Evolutionary conservation across 225 moss, liverwort and hornwort genomes (phyloP).

Genomic region (Pseudoscleropodium purum): DNA sequence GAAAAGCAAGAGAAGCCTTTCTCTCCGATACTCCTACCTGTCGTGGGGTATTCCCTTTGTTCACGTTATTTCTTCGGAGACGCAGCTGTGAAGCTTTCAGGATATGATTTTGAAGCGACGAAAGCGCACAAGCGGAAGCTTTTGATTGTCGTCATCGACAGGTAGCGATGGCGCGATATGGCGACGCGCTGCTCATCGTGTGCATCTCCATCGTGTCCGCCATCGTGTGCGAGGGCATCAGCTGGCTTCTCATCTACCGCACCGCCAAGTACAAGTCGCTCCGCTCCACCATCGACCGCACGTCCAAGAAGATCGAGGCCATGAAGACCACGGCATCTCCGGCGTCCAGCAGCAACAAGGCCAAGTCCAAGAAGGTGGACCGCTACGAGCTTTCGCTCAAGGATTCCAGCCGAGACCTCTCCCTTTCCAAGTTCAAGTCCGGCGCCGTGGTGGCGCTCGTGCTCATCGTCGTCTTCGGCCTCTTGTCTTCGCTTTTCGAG

Average conservation of each 20-base stretch:
- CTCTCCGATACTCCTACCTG: not conserved
- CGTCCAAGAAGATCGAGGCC: conserved; percentile 86
- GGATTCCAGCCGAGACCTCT: conserved; percentile 80
- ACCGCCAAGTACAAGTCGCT: conserved; percentile 87
- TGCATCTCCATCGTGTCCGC: conserved; percentile 86
- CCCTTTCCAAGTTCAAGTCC: conserved; percentile 94
- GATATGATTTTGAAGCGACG: not conserved
- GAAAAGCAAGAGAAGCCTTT: not conserved
- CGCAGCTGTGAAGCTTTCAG: not conserved
- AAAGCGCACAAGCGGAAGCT: not conserved
- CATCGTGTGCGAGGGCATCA: conserved; percentile 88
- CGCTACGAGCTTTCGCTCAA: conserved; percentile 89
- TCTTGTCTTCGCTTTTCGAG: conserved; percentile 76
- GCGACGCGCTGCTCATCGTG: conserved; percentile 79
- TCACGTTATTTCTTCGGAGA: not conserved
- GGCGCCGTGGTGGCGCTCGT: conserved; percentile 94
- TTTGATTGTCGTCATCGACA: not conserved
- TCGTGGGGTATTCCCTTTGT: not conserved
- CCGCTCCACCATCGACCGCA: conserved; percentile 82
- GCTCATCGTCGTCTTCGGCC: conserved; percentile 86
- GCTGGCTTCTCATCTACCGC: conserved; percentile 92
- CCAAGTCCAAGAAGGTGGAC: conserved; percentile 95
- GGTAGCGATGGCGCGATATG: conserved; percentile 36
- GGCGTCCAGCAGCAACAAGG: conserved; percentile 33
- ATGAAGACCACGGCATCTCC: conserved; percentile 63